Base-by-base conservation (phyloP, 2,329 filamentous ascomycete genomes). In the Parastagonospora avenae region DNA sequence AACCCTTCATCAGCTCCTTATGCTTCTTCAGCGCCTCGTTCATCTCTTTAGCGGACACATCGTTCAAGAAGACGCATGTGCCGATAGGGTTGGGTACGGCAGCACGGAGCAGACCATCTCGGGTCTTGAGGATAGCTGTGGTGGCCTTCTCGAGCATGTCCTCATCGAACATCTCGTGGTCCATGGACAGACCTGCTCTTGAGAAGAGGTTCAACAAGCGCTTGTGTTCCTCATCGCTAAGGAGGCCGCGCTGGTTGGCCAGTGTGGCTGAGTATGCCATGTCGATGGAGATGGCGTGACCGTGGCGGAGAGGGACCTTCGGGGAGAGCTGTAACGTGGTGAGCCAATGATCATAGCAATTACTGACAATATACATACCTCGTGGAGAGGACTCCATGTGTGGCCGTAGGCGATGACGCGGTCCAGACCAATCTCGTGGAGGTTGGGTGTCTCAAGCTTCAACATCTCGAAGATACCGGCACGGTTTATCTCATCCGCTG, bases 211-310 rank as follows among this genome's bases (percentile, higher is more conserved):
- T 81, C n/a, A 90, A 74, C 1, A 90, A 73, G 14, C 86, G 80
- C 24, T 73, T 77, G 66, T 89, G 85, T 57, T 90, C 86, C 1
- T 76, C 77, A 38, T 84, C 76, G 16, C 77, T 80, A 8, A 90
- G 77, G 0, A 88, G 75, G 4, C 85, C 84, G n/a, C 85, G 82
- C 52, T 78, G 71, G 65, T 86, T 82, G 14, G 87, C 85, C 4
- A 90, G 78, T 0, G 87, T 90, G 0, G 87, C 86, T 0, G 86
- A 88, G 74, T 87, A 90, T 0, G 87, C 87, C 87, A 90, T 90
- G 68, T 90, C 87, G 54, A 90, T 88, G 2, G 85, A 87, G 60
- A 90, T 90, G 58, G 87, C 87, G 65, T 90, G 87, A 3, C 87
- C 87, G 67, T 90, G 88, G 36, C 87, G 84, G 37, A 90, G 80